Evolutionary conservation across 73 alveolate genomes (phyloP), one percentile per base, ranked within the genome.

Genomic region (Paramecium sexaurelia): DNA sequence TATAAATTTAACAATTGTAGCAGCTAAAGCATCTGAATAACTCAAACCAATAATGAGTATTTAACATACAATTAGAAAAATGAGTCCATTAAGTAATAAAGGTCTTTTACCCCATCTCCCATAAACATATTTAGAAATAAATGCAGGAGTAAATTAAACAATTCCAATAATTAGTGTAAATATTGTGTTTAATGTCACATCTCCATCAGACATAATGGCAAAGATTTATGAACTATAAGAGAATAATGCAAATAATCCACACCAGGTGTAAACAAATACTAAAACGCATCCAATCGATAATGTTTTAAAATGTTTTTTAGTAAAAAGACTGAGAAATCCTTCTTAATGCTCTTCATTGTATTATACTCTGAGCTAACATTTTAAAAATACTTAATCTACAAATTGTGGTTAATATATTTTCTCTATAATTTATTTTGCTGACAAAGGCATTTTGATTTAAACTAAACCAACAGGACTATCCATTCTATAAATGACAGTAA

Each of bases 91-190:
- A 29, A 71, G 86, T 33, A 71, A 37, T 32, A 71, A 9, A 4
- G 86, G 37, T 71, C 86, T 33, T 17, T 71, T 71, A 33, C 86
- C 43, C 55, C 56, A 71, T n/a, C 17, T 71, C 15, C 86, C 86
- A 71, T 71, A 71, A 33, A 71, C 57, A 35, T 71, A 35, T 10
- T 22, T 22, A 32, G 57, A 35, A 15, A 71, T 29, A 10, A 71
- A 71, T 33, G 56, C 35, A 35, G 86, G 86, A n/a, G 43, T 35
- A 15, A 35, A 71, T 5, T n/a, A 2, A 5, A 37, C 32, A 5
- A 71, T 0, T 71, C 86, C 86, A 35, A 71, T 19, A 35, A 71
- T 71, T 11, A 71, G 55, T 13, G 56, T 20, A 37, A 71, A 71
- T 32, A 71, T 71, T 13, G 86, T 71, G 9, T 35, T 71, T 13